Evolutionary conservation across 257 asterid genomes (phyloP), one percentile per base, ranked within the genome.

Genomic region (Salvia splendens): DNA sequence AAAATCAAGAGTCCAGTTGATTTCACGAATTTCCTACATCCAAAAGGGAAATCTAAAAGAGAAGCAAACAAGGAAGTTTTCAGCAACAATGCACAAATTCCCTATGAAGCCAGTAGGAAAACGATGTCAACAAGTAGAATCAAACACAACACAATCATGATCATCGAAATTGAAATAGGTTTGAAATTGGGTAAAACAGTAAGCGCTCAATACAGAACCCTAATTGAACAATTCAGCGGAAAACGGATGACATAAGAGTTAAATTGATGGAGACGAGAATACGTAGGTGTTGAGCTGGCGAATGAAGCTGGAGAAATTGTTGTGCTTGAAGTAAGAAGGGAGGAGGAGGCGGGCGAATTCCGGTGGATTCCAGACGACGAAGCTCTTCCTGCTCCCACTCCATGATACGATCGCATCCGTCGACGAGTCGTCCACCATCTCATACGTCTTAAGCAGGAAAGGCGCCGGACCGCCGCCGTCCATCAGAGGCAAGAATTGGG

Each of bases 201-300:
- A 24, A 24, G 30, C 30, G 30, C 1, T 24, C 30, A 24, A 24
- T 24, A 24, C 30, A 24, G 30, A 24, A 24, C 30, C 30, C 76
- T 65, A 70, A 43, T 49, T 64, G 28, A 57, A 14, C 50, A 46
- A 55, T 10, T 33, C 24, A 40, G 14, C 12, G 55, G 15, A 45
- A 45, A 60, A 33, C n/a, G 7, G 36, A 4, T 43, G 11, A 20
- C 30, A 3, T 5, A 43, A 54, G 4, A 32, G 11, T 14, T 51
- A 28, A 71, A 36, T 38, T 1, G 47, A 12, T 43, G 14, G 53
- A 50, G 32, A 59, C 30, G 30, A 24, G 40, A 70, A 55, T 86
- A 91, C 97, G 48, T 91, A 91, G 67, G 97, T 88, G 72, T 91
- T 91, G 77, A 91, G 97, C 89, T 91, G 97, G 58, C 97, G 96